Conservation (phyloP, 192 early-diverging fungal genomes). For the Linnemannia zychae region DNA sequence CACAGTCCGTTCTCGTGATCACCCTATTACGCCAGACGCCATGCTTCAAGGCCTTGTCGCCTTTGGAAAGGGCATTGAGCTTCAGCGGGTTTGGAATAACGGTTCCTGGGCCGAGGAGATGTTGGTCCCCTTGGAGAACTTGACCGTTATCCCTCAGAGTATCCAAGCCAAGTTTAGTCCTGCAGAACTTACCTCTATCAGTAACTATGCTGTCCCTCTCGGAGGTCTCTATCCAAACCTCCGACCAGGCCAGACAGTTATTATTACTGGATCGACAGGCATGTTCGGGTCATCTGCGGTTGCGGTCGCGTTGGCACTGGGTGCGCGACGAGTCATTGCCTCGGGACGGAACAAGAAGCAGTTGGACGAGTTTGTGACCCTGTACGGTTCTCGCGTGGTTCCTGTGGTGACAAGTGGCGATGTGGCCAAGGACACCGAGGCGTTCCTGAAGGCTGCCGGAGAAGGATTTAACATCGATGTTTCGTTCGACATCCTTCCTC, state of each 20-base stretch:
- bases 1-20: conserved; percentile 48
- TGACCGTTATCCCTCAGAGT: conserved; percentile 33
- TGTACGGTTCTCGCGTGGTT: conserved; percentile 33
- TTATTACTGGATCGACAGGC: conserved; percentile 45
- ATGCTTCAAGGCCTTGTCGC: conserved; percentile 49
- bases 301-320: conserved; percentile 39
- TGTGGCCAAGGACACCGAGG: conserved; percentile 32
- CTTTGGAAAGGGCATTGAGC: conserved; percentile 8
- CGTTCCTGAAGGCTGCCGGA: conserved; percentile 31
- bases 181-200: conserved; percentile 14
- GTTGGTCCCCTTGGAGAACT: conserved; percentile 44
- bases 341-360: conserved; percentile 24
- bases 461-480: conserved; percentile 42
- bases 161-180: conserved; percentile 12
- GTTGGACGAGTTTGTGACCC: conserved; percentile 21
- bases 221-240: conserved; percentile 42
- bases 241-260: conserved; percentile 42
- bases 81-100: conserved; percentile 37
- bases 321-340: conserved; percentile 46
- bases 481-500: conserved; percentile 37
- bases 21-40: conserved; percentile 26
- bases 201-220: conserved; percentile 33
- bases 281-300: conserved; percentile 41
- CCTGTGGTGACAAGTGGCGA: conserved; percentile 27
- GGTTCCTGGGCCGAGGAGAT: conserved; percentile 49